Conservation (phyloP, 78 protist species). For the Diacronema lutheri region DNA sequence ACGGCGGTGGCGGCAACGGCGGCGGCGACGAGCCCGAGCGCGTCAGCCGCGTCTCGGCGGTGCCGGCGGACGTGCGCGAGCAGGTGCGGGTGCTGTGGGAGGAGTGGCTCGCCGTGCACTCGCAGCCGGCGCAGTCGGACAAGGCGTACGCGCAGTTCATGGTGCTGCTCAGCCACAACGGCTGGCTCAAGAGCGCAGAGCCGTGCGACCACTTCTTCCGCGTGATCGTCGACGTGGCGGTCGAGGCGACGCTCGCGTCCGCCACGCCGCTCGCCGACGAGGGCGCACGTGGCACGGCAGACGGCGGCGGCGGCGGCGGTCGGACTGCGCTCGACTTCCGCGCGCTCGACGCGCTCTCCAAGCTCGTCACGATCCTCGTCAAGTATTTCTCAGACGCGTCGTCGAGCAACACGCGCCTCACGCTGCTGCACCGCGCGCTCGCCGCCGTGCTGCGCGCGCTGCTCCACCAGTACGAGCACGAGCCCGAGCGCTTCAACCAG, state of each 20-base stretch:
- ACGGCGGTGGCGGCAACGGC: background rate
- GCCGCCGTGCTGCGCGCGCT: constrained; percentile 41
- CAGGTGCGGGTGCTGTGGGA: background rate
- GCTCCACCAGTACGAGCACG: constrained; percentile 51
- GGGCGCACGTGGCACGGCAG: background rate
- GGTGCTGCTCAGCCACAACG: constrained; percentile 26
- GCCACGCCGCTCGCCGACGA: background rate
- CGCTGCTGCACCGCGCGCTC: constrained; percentile 52
- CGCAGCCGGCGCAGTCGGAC: background rate
- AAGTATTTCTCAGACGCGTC: constrained; percentile 30
- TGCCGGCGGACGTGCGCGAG: constrained; percentile 18
- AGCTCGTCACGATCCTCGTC: constrained; percentile 73
- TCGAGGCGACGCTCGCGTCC: constrained; percentile 30
- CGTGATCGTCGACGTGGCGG: constrained; percentile 32
- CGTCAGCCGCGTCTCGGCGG: background rate
- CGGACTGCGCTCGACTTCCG: constrained; percentile 1
- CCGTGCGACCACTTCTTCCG: constrained; percentile 39
- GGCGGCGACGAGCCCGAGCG: background rate
- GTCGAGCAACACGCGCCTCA: constrained; percentile 9
- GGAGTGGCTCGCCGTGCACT: background rate
- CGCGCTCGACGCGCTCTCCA: constrained; percentile 70
- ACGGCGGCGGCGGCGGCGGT: background rate
- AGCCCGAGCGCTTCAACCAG: constrained; percentile 74
- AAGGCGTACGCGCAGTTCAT: constrained; percentile 22
- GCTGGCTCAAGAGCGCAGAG: constrained; percentile 46